These are phyloP conservation scores for Pseudonitzschia pungens DNA, from an alignment of 108 stramenopile genomes.

Conservation along the genomic window DNA sequence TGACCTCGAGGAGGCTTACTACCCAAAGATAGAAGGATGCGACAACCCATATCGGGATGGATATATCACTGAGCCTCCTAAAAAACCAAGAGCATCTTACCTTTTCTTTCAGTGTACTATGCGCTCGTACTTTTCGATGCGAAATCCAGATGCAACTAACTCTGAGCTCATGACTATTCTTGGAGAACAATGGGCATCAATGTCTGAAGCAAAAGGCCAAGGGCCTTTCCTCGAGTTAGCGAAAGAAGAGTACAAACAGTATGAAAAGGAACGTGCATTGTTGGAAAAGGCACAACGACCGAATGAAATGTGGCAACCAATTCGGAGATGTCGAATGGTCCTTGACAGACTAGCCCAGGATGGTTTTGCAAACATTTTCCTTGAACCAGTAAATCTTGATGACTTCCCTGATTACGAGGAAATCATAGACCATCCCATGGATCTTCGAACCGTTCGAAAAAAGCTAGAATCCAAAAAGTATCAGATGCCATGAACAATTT, in stretches of 20 bases:
- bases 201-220: slow-evolving; percentile 67
- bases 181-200: slow-evolving; percentile 67
- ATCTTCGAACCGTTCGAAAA: slow-evolving; percentile 79
- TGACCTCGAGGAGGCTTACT: slow-evolving; percentile 70
- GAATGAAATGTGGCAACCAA: slow-evolving; percentile 86
- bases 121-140: slow-evolving; percentile 67
- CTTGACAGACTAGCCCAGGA: slow-evolving; percentile 68
- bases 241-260: slow-evolving; percentile 71
- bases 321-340: slow-evolving; percentile 75
- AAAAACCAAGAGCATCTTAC: slow-evolving; percentile 82
- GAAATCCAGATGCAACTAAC: slow-evolving; percentile 55
- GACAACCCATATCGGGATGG: slow-evolving; percentile 91
- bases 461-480: slow-evolving; percentile 65
- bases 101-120: slow-evolving; percentile 79
- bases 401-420: slow-evolving; percentile 85
- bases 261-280: slow-evolving; percentile 65
- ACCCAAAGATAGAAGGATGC: slow-evolving; percentile 63
- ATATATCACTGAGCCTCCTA: slow-evolving; percentile 84
- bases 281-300: slow-evolving; percentile 82
- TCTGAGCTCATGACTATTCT: slow-evolving; percentile 75
- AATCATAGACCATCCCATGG: slow-evolving; percentile 84
- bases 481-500: slow-evolving; percentile 76
- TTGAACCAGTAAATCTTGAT: slow-evolving; percentile 80
- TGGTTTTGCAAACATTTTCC: slow-evolving; percentile 80
- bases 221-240: slow-evolving; percentile 69